Conservation (phyloP, 768 basidiomycete genomes). For the Boletus sensibilis region DNA sequence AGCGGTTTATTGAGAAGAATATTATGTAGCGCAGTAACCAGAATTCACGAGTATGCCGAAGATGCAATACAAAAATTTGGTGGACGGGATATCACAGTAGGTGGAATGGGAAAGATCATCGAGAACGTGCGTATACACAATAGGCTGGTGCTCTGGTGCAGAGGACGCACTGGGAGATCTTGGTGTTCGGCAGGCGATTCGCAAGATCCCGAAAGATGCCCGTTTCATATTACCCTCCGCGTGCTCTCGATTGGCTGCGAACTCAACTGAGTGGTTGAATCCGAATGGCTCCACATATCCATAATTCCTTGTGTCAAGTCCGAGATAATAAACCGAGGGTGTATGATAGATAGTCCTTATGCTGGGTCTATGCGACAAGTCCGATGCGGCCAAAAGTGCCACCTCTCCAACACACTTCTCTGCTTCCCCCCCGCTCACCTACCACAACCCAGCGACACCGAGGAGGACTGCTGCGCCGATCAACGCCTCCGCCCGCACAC, state of each 20-base stretch:
- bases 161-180: constrained; percentile 74
- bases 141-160: constrained; percentile 45
- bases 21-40: too few species aligned
- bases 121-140: constrained; percentile 60
- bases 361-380: background rate
- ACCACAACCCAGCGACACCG: constrained; percentile 13
- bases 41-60: too few species aligned
- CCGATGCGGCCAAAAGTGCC: background rate
- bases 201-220: constrained; percentile 59
- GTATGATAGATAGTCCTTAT: constrained; percentile 12
- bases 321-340: constrained; percentile 3
- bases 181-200: constrained; percentile 71
- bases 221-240: too few species aligned
- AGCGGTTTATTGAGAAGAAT: too few species aligned
- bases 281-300: background rate
- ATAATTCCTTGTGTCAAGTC: background rate
- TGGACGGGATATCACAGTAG: constrained; percentile 81
- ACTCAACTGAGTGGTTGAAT: background rate
- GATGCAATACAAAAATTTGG: constrained; percentile 88
- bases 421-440: background rate
- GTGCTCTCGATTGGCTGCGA: too few species aligned
- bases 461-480: constrained; percentile 9
- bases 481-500: background rate
- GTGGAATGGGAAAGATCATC: constrained; percentile 83
- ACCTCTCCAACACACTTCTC: background rate